Percentiles rank a stretch among this genome's conserved stretches.
These are phyloP conservation scores for Casuarina cunninghamiana DNA, from an alignment of 306 rosid genomes.

Conservation along the genomic window DNA sequence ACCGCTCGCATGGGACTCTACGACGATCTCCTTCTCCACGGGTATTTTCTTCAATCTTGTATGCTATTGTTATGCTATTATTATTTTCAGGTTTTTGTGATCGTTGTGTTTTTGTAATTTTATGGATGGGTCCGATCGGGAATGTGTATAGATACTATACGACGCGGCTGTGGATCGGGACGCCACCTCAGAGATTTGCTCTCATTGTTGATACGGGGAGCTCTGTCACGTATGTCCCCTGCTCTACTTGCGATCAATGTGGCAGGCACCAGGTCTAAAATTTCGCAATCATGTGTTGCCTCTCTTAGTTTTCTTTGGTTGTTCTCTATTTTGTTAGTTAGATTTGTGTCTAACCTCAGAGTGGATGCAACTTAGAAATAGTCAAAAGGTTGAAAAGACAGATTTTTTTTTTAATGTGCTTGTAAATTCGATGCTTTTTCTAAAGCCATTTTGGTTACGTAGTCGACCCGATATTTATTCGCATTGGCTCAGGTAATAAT, in stretches of 20 bases:
- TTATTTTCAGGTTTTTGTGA: neutral
- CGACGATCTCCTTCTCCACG: conserved; percentile 89
- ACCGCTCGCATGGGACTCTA: conserved; percentile 87
- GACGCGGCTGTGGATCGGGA: conserved; percentile 90
- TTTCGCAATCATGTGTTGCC: neutral
- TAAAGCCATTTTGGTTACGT: too few relatives aligned
- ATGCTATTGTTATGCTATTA: neutral
- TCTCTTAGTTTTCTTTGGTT: too few relatives aligned
- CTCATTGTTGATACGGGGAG: conserved; percentile 97
- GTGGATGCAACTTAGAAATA: neutral
- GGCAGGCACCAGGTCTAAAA: conserved; percentile 62
- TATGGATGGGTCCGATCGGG: neutral
- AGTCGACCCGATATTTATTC: too few relatives aligned
- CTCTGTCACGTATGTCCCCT: conserved; percentile 94
- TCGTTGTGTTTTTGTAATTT: neutral
- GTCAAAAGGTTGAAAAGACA: neutral
- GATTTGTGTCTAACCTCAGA: neutral
- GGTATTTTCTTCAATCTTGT: conserved; percentile 39
- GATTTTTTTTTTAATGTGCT: neutral
- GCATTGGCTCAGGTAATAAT: too few relatives aligned
- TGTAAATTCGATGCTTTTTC: neutral
- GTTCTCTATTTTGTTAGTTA: neutral
- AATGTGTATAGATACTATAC: conserved; percentile 67
- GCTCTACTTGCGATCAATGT: conserved; percentile 77
- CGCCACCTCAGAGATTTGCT: conserved; percentile 90